These are phyloP conservation scores for Zoysia matrella DNA, from an alignment of 202 grass and related monocot genomes.

Conservation along the genomic window DNA sequence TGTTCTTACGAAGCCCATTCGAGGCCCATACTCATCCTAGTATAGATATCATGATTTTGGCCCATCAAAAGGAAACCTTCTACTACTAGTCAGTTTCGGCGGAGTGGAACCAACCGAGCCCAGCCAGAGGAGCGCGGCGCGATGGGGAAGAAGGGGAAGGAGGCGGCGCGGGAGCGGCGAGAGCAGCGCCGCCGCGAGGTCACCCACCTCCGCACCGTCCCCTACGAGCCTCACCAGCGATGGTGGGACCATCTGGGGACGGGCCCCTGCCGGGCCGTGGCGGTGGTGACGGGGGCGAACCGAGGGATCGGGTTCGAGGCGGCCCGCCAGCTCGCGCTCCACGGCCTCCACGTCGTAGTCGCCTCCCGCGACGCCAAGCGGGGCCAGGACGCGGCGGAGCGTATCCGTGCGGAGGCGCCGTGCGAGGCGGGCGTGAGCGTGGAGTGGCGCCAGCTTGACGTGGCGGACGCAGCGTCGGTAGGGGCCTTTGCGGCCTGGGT, in stretches of 20 bases:
- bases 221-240: conserved; percentile 58
- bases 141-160: conserved; percentile 84
- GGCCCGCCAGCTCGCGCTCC: conserved; percentile 62
- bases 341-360: conserved; percentile 79
- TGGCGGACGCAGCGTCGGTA: conserved; percentile 62
- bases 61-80: background rate
- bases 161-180: conserved; percentile 68
- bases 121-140: too few relatives aligned
- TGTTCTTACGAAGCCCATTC: background rate
- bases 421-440: conserved; percentile 20
- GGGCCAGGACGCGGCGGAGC: conserved; percentile 33
- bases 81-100: background rate
- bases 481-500: conserved; percentile 63
- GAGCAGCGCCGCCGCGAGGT: conserved; percentile 72
- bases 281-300: conserved; percentile 81
- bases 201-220: conserved; percentile 59
- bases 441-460: conserved; percentile 67
- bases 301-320: conserved; percentile 84
- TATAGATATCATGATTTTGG: background rate
- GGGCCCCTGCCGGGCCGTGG: conserved; percentile 33
- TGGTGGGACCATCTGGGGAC: conserved; percentile 38
- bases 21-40: background rate
- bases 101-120: too few relatives aligned
- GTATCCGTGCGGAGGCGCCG: conserved; percentile 22
- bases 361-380: conserved; percentile 56